Conservation (phyloP, 371 early-diverging fungal genomes). For the Mucor racemosus region DNA sequence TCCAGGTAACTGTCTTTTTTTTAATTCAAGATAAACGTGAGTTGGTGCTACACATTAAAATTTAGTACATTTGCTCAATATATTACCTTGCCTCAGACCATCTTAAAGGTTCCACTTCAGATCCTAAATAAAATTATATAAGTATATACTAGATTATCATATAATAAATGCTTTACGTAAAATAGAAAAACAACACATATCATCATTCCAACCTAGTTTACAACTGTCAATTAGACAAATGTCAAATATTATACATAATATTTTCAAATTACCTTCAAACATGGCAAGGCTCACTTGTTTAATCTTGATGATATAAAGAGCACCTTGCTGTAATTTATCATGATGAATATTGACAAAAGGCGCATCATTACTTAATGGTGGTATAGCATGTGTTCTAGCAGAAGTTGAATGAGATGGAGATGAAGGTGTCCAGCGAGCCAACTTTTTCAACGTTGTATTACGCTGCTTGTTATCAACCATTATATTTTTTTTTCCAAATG, state of each 20-base stretch:
- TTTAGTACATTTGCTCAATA: not conserved
- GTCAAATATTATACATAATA: too few species aligned
- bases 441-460: constrained; percentile 24
- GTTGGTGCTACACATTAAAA: not conserved
- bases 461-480: constrained; percentile 27
- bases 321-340: constrained; percentile 49
- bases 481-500: not conserved
- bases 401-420: not conserved
- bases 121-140: constrained; percentile 23
- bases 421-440: constrained; percentile 33
- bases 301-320: constrained; percentile 46
- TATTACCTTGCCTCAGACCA: constrained; percentile 52
- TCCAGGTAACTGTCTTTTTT: constrained; percentile 44
- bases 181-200: constrained; percentile 55
- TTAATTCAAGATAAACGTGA: not conserved
- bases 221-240: not conserved
- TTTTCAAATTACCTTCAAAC: constrained; percentile 42
- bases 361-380: constrained; percentile 22
- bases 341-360: constrained; percentile 35
- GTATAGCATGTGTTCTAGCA: not conserved
- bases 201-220: constrained; percentile 48
- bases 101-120: constrained; percentile 45
- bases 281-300: constrained; percentile 45
- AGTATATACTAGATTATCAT: not conserved
- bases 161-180: constrained; percentile 32